Percentiles rank a stretch among this genome's conserved stretches.
Evolutionary conservation across 495 filamentous ascomycete genomes (phyloP).

Genomic region (Daldinia loculata): DNA sequence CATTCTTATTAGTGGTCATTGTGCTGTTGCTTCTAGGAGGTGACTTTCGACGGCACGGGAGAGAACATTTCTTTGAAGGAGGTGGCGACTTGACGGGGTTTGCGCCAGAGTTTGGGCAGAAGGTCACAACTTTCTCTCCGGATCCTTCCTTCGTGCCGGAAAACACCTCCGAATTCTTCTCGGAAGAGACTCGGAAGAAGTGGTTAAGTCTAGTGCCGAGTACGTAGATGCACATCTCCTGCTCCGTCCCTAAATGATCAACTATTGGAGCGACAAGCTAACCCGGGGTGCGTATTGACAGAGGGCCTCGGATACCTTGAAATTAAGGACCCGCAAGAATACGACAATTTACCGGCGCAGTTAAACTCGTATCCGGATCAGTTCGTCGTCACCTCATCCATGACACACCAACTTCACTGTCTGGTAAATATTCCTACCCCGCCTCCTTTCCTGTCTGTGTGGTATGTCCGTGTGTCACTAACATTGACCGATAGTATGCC

Average conservation of each 20-base stretch:
- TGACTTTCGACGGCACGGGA: constrained; percentile 22
- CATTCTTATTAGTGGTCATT: constrained; percentile 47
- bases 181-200: constrained; percentile 45
- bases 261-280: not conserved
- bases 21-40: constrained; percentile 46
- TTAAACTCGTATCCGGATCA: constrained; percentile 45
- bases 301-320: constrained; percentile 55
- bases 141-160: constrained; percentile 53
- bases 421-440: constrained; percentile 37
- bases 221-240: constrained; percentile 28
- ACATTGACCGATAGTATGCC: constrained; percentile 36
- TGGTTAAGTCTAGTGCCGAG: constrained; percentile 57
- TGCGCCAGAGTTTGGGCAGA: constrained; percentile 52
- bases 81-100: constrained; percentile 52
- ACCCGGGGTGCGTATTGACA: constrained; percentile 17
- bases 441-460: not conserved
- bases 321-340: constrained; percentile 47
- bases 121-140: constrained; percentile 54
- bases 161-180: constrained; percentile 57
- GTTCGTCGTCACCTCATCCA: constrained; percentile 58
- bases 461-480: not conserved
- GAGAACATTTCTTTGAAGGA: constrained; percentile 38
- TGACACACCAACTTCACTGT: constrained; percentile 61
- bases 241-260: not conserved
- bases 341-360: constrained; percentile 52